A percentile compares a stretch with the other conserved stretches of the same genome.
These are phyloP conservation scores for Fusarium circinatum DNA, from an alignment of 2,329 filamentous ascomycete genomes.

Conservation along the genomic window DNA sequence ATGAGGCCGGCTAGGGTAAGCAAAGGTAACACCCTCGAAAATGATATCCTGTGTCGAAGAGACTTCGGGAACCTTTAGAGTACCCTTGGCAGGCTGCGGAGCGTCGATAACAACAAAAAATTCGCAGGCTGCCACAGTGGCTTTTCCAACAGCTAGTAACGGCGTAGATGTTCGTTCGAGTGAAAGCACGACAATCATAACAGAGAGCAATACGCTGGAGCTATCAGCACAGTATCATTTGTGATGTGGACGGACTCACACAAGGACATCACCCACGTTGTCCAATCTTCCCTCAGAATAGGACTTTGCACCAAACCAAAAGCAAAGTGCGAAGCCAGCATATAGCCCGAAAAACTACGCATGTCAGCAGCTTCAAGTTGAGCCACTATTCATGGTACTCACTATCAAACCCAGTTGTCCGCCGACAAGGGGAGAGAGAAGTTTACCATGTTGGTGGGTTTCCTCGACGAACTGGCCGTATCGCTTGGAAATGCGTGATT, in stretches of 20 bases:
- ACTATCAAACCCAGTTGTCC: slow-evolving; percentile 61
- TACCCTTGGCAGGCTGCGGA: slow-evolving; percentile 51
- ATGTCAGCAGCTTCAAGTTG: not conserved
- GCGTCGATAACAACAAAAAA: slow-evolving; percentile 67
- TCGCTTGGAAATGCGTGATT: slow-evolving; percentile 62
- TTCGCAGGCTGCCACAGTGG: slow-evolving; percentile 66
- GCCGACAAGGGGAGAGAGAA: slow-evolving; percentile 61
- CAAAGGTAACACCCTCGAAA: slow-evolving; percentile 74
- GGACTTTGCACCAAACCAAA: slow-evolving; percentile 70
- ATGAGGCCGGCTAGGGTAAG: slow-evolving; percentile 74
- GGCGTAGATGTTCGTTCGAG: slow-evolving; percentile 67
- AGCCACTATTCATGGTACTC: not conserved
- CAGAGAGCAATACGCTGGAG: slow-evolving; percentile 62
- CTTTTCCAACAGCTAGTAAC: slow-evolving; percentile 67
- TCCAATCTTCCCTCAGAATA: slow-evolving; percentile 58
- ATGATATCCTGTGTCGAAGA: slow-evolving; percentile 53
- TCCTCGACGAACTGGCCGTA: slow-evolving; percentile 67
- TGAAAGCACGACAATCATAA: slow-evolving; percentile 68
- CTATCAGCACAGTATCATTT: not conserved
- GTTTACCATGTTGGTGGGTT: slow-evolving; percentile 60
- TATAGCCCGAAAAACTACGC: slow-evolving; percentile 63
- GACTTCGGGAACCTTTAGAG: slow-evolving; percentile 51
- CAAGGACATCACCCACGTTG: slow-evolving; percentile 63
- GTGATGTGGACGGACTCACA: slow-evolving; percentile 53
- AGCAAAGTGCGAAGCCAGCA: slow-evolving; percentile 65